These are phyloP conservation scores for Fusarium pilosicola DNA, from an alignment of 2,329 filamentous ascomycete species.

Conservation along the genomic window DNA sequence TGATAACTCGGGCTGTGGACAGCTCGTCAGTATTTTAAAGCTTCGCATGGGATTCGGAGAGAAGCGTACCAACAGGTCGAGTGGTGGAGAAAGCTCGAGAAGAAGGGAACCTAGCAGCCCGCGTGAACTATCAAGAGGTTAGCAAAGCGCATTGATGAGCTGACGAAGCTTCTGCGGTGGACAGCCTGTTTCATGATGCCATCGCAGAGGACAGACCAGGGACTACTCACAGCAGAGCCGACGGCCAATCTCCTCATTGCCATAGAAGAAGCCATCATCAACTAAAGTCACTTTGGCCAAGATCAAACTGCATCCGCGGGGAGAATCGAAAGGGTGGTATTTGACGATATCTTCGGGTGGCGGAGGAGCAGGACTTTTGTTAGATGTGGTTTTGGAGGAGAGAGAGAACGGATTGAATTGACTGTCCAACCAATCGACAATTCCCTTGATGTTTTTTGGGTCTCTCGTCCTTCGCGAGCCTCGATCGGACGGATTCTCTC, in stretches of 20 bases:
- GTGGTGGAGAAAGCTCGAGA: conserved; percentile 88
- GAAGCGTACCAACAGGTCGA: conserved; percentile 74
- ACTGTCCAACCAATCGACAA: conserved; percentile 39
- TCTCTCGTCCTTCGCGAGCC: conserved; percentile 39
- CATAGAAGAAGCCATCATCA: conserved; percentile 70
- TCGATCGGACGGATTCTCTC: conserved; percentile 44
- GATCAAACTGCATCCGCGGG: conserved; percentile 47
- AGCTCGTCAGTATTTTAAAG: conserved; percentile 28
- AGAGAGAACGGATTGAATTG: conserved; percentile 11
- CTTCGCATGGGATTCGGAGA: neutral
- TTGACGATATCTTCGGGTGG: conserved; percentile 37
- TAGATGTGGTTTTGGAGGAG: conserved; percentile 32
- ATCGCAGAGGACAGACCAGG: conserved; percentile 29
- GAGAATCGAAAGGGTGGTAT: conserved; percentile 40
- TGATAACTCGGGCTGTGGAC: conserved; percentile 79
- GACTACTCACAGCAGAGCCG: conserved; percentile 63
- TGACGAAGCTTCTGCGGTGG: conserved; percentile 23
- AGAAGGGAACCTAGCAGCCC: conserved; percentile 69
- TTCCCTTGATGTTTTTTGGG: conserved; percentile 41
- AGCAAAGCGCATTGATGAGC: conserved; percentile 30
- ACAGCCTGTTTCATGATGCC: conserved; percentile 14
- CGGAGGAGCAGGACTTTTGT: conserved; percentile 43
- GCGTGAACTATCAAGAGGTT: conserved; percentile 65
- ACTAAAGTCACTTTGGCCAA: conserved; percentile 43
- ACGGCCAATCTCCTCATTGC: conserved; percentile 69